Conservation (phyloP, 2,329 filamentous ascomycete species). For the Nemania bipapillata region DNA sequence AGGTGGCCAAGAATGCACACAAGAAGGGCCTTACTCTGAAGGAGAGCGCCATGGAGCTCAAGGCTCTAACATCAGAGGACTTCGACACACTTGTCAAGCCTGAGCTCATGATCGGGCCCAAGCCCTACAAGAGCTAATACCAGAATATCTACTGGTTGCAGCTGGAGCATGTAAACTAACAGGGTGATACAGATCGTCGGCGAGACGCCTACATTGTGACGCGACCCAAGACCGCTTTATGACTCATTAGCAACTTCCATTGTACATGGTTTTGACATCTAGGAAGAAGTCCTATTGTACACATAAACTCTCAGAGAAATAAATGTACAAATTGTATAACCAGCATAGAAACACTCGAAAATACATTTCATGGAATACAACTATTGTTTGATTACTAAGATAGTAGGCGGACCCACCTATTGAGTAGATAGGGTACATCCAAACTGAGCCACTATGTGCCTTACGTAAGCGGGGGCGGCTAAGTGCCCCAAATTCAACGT, state of each 20-base stretch:
- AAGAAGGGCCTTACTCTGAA: constrained; percentile 97
- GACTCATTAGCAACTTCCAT: not conserved
- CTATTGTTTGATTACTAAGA: not conserved
- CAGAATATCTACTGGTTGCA: not conserved
- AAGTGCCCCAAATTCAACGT: not conserved
- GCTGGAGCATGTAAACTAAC: not conserved
- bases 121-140: constrained; percentile 65
- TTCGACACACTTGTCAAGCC: constrained; percentile 91
- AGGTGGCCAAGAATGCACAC: constrained; percentile 98
- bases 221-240: not conserved
- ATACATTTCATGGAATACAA: not conserved
- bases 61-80: constrained; percentile 86
- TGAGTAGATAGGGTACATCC: not conserved
- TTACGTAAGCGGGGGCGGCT: not conserved
- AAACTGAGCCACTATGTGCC: not conserved
- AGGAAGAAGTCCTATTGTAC: constrained; percentile 9
- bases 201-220: constrained; percentile 4
- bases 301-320: not conserved
- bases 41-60: constrained; percentile 90
- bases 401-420: too few species aligned
- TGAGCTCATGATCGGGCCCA: constrained; percentile 93
- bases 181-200: not conserved
- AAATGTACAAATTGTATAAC: constrained; percentile 16
- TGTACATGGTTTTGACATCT: not conserved
- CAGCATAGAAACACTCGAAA: constrained; percentile 5